These are phyloP conservation scores for Aspergillus neotritici DNA, from an alignment of 2,329 filamentous ascomycete genomes.

Conservation along the genomic window DNA sequence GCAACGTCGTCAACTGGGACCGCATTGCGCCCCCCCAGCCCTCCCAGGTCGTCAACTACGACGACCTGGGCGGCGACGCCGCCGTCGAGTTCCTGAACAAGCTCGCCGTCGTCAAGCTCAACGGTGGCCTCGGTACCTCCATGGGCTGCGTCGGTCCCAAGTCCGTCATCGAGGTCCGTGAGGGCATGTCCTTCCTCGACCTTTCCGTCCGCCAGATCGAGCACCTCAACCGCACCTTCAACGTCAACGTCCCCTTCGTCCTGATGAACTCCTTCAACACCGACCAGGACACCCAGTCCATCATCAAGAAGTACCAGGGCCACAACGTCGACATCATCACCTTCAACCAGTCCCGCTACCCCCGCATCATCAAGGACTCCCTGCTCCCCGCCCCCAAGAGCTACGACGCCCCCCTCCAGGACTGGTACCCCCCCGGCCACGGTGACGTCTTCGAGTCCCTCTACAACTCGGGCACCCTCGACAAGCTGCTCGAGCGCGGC, in stretches of 20 bases:
- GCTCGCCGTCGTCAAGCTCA: slow-evolving; percentile 96
- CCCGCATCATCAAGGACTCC: slow-evolving; percentile 96
- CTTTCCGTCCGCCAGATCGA: slow-evolving; percentile 98
- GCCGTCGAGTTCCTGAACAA: slow-evolving; percentile 94
- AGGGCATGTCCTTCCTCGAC: slow-evolving; percentile 99
- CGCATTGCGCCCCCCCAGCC: slow-evolving; percentile 90
- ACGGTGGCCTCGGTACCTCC: slow-evolving; percentile 96
- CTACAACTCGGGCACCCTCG: slow-evolving; percentile 97
- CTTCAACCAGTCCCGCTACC: slow-evolving; percentile 99
- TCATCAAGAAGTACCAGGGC: slow-evolving; percentile 99
- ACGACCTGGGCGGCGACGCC: slow-evolving; percentile 79
- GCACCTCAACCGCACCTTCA: slow-evolving; percentile 96
- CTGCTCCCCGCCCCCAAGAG: slow-evolving; percentile 90
- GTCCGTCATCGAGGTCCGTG: slow-evolving; percentile 98
- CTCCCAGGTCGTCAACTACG: slow-evolving; percentile 92
- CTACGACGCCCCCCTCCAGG: slow-evolving; percentile 78
- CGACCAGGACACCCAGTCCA: slow-evolving; percentile 92
- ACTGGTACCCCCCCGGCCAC: slow-evolving; percentile 99
- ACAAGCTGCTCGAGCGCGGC: slow-evolving; percentile 89
- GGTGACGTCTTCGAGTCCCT: slow-evolving; percentile 99
- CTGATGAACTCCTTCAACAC: slow-evolving; percentile 99
- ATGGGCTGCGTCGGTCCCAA: slow-evolving; percentile 99
- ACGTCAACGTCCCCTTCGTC: slow-evolving; percentile 94
- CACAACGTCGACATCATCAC: slow-evolving; percentile 99
- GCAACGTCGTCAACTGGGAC: slow-evolving; percentile 92